Base-by-base conservation (phyloP, 2,329 filamentous ascomycete species). In the Raffaelea arxii region DNA sequence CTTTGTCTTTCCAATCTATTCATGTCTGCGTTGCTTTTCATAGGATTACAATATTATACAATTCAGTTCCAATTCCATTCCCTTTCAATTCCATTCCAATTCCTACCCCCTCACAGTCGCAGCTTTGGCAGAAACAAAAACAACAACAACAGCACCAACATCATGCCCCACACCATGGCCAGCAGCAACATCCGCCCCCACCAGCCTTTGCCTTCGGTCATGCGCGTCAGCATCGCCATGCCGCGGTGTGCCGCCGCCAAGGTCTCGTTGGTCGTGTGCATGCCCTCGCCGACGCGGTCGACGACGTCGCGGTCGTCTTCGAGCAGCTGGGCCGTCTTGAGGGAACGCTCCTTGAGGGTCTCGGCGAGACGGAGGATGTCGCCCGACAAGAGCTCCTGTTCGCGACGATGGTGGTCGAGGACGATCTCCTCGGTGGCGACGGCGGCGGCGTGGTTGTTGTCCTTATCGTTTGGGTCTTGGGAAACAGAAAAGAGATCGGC, bases 141-240 rank as follows among this genome's bases (percentile, higher is more conserved):
- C 53, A 96, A 64, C 60, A 94, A 56, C 30, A 95, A 68, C 18
- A 88, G 76, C 23, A 79, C 66, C n/a, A 94, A 56, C 82, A 88
- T 91, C 51, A 96, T 63, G 25, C 78, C 87, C 56, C 82, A 85
- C 42, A 96, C 89, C 74, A 86, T 84, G 35, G 72, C 83, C 69
- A 92, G 95, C 50, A 96, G 70, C 65, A 91, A 72, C 70, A 94
- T 77, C 44, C 90, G 70, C 6, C 84, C 89, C 79, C 77, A 88
- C 84, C 85, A 94, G 0, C 89, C 89, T 60, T 84, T 82, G 4
- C 89, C 90, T 67, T 96, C 91, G 16, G 84, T 88, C 80, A 94
- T 88, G 44, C 75, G 75, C 55, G 78, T 72, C 59, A 97, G 63
- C 57, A 77, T 74, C 2, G 86, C 83, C 86, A 97, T 94, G 52